phyloP scores from a whole-genome alignment of 208 protist genomes.

The Acanthamoeba quina region DNA sequence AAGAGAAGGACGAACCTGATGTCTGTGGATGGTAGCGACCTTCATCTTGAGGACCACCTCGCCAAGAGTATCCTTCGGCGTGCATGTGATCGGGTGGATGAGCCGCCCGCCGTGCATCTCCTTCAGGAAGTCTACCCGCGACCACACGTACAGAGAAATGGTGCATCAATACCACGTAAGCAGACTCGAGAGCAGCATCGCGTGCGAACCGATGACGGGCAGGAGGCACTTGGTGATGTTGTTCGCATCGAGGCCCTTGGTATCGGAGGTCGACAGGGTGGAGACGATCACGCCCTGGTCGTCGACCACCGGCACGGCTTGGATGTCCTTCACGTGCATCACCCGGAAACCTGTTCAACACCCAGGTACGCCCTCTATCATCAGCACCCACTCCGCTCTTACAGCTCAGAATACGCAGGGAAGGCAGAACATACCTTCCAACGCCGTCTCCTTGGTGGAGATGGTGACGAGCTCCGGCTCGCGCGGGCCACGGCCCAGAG shows the following conservation, averaged over 20 bases:
- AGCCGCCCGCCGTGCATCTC: constrained; percentile 45
- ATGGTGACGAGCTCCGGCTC: constrained; percentile 15
- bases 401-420: not conserved
- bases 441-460: constrained; percentile 7
- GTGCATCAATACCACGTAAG: not conserved
- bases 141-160: not conserved
- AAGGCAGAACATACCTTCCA: not conserved
- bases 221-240: constrained; percentile 37
- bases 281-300: constrained; percentile 52
- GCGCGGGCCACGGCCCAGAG: not conserved
- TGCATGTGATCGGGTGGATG: constrained; percentile 50
- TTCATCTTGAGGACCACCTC: constrained; percentile 47
- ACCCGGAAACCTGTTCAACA: not conserved
- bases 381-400: not conserved
- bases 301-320: constrained; percentile 14
- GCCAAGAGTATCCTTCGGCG: constrained; percentile 16
- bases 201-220: not conserved
- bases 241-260: constrained; percentile 4
- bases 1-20: not conserved
- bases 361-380: not conserved
- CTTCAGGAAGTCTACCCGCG: not conserved
- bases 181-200: too few relatives aligned
- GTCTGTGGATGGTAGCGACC: constrained; percentile 20
- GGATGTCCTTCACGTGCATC: constrained; percentile 64
- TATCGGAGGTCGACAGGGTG: constrained; percentile 35